Percentiles rank a stretch among this genome's conserved stretches.
phyloP scores from a whole-genome alignment of 2,329 filamentous ascomycete species.

The Bisporella sp. region DNA sequence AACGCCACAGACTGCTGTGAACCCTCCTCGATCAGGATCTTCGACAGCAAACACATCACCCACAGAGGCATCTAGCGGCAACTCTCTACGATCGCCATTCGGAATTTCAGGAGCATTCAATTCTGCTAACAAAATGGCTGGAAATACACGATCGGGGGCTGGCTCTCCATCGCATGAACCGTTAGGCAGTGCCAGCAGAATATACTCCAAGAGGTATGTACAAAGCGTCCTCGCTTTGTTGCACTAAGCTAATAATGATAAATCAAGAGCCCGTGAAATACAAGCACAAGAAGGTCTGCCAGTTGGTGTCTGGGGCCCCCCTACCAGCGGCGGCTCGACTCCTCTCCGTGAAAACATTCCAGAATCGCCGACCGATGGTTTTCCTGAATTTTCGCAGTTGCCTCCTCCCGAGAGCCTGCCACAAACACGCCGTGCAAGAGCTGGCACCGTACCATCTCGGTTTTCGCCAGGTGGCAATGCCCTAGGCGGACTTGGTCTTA shows the following conservation, averaged over 20 bases:
- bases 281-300: conserved; percentile 88
- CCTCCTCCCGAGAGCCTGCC: conserved; percentile 60
- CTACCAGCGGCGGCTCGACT: conserved; percentile 92
- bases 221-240: neutral
- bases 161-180: conserved; percentile 96
- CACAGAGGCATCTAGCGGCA: conserved; percentile 61
- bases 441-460: conserved; percentile 91
- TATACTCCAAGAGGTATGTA: conserved; percentile 88
- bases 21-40: conserved; percentile 52
- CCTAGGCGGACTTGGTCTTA: conserved; percentile 46
- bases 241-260: conserved; percentile 8
- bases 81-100: conserved; percentile 64
- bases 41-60: conserved; percentile 77
- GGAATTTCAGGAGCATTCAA: conserved; percentile 58
- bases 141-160: conserved; percentile 68
- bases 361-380: conserved; percentile 92
- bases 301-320: conserved; percentile 81
- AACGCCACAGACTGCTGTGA: conserved; percentile 29
- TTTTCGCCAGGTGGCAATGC: conserved; percentile 72
- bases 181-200: conserved; percentile 49
- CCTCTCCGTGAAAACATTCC: conserved; percentile 95
- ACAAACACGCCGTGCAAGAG: conserved; percentile 70
- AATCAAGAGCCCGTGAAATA: conserved; percentile 78
- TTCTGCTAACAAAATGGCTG: conserved; percentile 50
- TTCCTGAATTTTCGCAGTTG: conserved; percentile 78